Conservation (phyloP, 2,329 filamentous ascomycete genomes). For the Magnaporthiopsis rhizophila region DNA sequence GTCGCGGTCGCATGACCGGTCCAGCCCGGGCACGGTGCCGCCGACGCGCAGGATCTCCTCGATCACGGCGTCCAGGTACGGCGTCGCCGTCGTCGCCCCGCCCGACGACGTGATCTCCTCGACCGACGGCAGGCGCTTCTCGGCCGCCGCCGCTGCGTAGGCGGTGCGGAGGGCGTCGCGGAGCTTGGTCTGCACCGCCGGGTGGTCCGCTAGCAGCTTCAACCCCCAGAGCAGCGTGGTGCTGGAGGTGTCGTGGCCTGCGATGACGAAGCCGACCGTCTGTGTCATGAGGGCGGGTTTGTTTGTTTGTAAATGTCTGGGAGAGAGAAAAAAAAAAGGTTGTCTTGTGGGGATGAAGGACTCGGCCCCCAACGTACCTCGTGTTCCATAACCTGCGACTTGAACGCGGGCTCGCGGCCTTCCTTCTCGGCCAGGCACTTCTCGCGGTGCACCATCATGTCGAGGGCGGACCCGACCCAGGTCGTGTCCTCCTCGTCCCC, state of each 20-base stretch:
- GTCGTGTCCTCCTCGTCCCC: neutral
- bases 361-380: neutral
- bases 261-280: constrained; percentile 5
- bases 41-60: constrained; percentile 27
- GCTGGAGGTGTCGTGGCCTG: constrained; percentile 8
- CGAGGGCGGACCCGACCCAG: neutral
- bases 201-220: constrained; percentile 11
- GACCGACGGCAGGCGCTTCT: constrained; percentile 10
- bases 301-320: neutral
- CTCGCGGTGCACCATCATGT: constrained; percentile 6
- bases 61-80: constrained; percentile 29
- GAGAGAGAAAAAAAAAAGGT: neutral
- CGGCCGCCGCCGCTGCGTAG: constrained; percentile 12
- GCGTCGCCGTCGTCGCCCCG: constrained; percentile 17
- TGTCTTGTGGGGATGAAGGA: neutral
- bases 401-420: neutral
- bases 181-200: constrained; percentile 13
- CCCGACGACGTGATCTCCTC: constrained; percentile 21
- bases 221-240: constrained; percentile 3
- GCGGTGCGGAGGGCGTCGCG: constrained; percentile 18
- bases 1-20: constrained; percentile 22
- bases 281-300: neutral
- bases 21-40: constrained; percentile 20
- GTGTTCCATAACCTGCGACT: neutral
- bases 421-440: constrained; percentile 1